Evolutionary conservation across 1,284 basidiomycete species (phyloP).

Genomic region (Calocybe gambosa): DNA sequence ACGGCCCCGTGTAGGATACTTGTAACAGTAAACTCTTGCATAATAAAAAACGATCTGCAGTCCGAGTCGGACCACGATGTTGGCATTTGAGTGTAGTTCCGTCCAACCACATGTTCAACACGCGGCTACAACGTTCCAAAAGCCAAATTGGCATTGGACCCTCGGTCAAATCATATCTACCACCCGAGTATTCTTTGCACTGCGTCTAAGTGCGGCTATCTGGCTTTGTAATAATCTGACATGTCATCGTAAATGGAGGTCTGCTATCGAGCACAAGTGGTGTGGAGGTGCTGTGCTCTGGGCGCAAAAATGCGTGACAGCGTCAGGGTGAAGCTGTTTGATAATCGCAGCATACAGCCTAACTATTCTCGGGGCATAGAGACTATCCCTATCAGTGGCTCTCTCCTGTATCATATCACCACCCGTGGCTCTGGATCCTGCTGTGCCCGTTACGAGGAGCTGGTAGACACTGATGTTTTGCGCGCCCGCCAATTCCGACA

Average conservation of each 20-base stretch:
- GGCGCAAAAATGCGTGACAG: too few relatives aligned
- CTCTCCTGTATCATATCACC: not conserved
- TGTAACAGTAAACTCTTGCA: not conserved
- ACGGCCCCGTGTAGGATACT: not conserved
- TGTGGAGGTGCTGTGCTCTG: not conserved
- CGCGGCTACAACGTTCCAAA: not conserved
- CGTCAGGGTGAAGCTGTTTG: not conserved
- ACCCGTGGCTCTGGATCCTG: not conserved
- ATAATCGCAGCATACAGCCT: not conserved
- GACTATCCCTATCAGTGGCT: not conserved
- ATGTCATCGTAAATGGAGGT: not conserved
- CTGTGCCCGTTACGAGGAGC: not conserved
- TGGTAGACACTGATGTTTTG: too few relatives aligned
- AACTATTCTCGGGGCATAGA: not conserved
- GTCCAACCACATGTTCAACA: not conserved
- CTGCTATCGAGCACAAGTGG: not conserved
- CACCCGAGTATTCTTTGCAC: not conserved
- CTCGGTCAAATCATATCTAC: not conserved
- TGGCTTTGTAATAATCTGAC: not conserved
- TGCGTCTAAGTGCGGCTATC: not conserved
- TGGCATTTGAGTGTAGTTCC: not conserved
- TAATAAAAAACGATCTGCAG: not conserved
- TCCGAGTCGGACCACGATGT: not conserved
- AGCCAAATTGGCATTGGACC: not conserved
- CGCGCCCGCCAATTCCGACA: too few relatives aligned